Base-by-base conservation (phyloP, 108 stramenopile genomes). In the Schizochytrium sp. region DNA sequence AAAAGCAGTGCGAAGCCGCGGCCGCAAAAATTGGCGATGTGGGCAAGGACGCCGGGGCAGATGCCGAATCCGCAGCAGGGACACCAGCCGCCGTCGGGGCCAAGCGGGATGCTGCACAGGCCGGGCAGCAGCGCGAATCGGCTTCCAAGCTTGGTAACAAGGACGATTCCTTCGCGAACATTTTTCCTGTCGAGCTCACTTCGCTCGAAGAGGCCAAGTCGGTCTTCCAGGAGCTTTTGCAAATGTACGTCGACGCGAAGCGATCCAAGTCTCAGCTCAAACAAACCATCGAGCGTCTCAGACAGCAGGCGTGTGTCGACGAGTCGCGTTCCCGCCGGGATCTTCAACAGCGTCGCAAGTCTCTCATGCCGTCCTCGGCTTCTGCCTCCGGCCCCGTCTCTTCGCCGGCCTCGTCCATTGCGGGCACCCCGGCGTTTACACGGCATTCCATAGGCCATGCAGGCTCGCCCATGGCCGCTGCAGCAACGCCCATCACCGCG, bases 261-360 rank as follows among this genome's bases (percentile, higher is more conserved):
- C 45, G 51, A 34, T 53, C 76, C 4, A 83, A 83, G 76, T 47
- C 45, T 12, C 76, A 83, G 28, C 51, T 83, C 25, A 53, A 53
- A 4, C 48, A 83, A 23, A 83, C 45, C 19, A 53, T 83, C 48
- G 76, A 83, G 51, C 19, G 76, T 6, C 45, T 83, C 25, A 53
- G 5, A 23, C 63, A 83, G 51, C 48, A 47, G n/a, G 76, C 45
- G 10, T 53, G 5, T 28, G 51, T 53, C 43, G 76, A 47, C 28
- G 76, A 83, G 51, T 53, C 48, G 6, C 19, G 51, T 6, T 53
- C 76, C 3, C 76, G 76, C 12, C 76, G 76, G 12, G 76, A 83
- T 12, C 76, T 83, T 14, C 55, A 57, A 69, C 76, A 83, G 45
- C 76, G 76, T 12, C 76, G 76, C 76, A 83, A 83, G 51, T 83